Evolutionary conservation across 2,329 filamentous ascomycete genomes (phyloP), one percentile per base, ranked within the genome.

Genomic region (Exophiala viscosa): DNA sequence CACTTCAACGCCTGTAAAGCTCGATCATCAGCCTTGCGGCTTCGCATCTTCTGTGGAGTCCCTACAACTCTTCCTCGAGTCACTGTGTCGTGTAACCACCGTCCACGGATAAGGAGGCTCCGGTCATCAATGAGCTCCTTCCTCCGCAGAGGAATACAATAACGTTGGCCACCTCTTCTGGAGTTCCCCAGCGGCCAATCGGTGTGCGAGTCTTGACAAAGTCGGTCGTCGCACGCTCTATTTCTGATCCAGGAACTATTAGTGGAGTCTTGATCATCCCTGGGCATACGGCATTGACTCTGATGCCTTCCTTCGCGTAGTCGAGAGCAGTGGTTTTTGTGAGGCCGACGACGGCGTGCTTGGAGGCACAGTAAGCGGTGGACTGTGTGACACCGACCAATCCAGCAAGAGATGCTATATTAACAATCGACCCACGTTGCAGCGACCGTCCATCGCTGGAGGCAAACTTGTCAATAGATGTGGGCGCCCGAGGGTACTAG

Each of bases 121-220:
- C 41, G 8, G 41, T 44, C 3, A 44, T 28, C 10, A 23, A 44
- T 11, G 41, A 44, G 20, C 41, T 44, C 20, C 41, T 44, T 11
- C 41, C 41, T 13, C 41, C 20, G 7, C 15, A 20, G 9, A 95
- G 77, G 68, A 95, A 95, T 23, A 86, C 66, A 42, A 86, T 88
- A 49, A 90, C 89, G 64, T 91, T 84, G n/a, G 90, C 89, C 31
- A 95, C 81, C 67, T 95, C 90, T 20, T 81, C 76, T 7, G 80
- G 75, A 32, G 73, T 72, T n/a, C 88, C 90, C 58, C 92, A 82
- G 20, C 89, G 83, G 28, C 73, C 72, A 13, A 81, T 66, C 1
- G 88, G 88, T n/a, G 41, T 44, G 15, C 5, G 17, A 4, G 41
- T 44, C 11, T 44, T 44, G 13, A 23, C 41, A 8, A 4, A 3